Base-by-base conservation (phyloP, 768 basidiomycete genomes). In the Boletus edulis region DNA sequence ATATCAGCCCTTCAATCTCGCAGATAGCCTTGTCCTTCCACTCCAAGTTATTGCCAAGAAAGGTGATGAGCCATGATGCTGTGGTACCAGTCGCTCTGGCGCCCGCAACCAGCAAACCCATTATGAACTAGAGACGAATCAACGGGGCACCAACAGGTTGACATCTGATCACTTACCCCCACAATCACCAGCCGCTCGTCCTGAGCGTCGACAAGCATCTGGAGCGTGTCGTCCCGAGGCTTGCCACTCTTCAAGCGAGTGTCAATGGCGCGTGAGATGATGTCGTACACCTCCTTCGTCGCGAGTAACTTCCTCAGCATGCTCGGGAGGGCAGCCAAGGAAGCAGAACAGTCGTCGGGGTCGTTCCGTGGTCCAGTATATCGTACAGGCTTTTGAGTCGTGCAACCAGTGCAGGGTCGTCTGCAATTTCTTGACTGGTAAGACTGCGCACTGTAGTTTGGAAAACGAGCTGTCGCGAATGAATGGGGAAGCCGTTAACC, bases 51-150 rank as follows among this genome's bases (percentile, higher is more conserved):
- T 81, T 81, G 20, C 85, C 86, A 39, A 91, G 78, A 69, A 82
- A 91, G 32, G 84, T 86, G 54, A 87, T 72, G 49, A 91, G 69
- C 89, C 89, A 91, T 31, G 84, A 87, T 38, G 87, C 88, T 77
- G 87, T 86, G 11, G 86, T 86, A 12, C 88, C 88, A 43, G 87
- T 91, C 13, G 89, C 86, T 64, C 89, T 80, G 40, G 88, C 84
- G n/a, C 89, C 89, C 32, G 89, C 89, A 52, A 89, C 85, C 52
- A 91, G 75, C 15, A 91, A 73, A 32, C 89, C 89, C 85, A 90
- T 89, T 55, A 89, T 86, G 68, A 91, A 90, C 87, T 89, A 61
- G 40, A 63, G 44, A 61, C 42, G 65, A 56, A 57, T 69, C 53
- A 71, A 39, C 37, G 59, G 49, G 50, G 60, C 48, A 31, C 54